Base-by-base conservation (phyloP, 441 rosid genomes). In the Erysimum cheiri region DNA sequence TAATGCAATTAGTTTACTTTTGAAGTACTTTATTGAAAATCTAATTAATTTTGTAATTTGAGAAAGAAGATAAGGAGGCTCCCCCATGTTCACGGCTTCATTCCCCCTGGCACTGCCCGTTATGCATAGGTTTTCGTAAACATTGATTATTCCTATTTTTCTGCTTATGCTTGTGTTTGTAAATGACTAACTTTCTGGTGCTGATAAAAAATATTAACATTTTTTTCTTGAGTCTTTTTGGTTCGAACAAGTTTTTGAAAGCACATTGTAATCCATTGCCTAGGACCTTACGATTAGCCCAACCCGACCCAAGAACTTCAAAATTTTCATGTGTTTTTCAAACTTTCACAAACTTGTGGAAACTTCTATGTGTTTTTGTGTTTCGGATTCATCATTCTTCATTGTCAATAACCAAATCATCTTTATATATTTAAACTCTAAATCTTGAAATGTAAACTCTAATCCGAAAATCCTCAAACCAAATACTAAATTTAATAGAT, bases 11-110 rank as follows among this genome's bases (percentile, higher is more conserved):
- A n/a, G n/a, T n/a, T 4, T 15, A 47, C 29, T 17, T n/a, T 33
- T 48, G 22, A 11, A 35, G 3, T 12, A 60, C 28, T 53, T 59
- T 19, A 53, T 8, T 14, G 9, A 32, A 33, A 5, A 41, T 31
- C 1, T 24, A 19, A 19, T 19, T 19, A 19, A 19, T 19, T 19
- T 19, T 19, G 22, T 19, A 19, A 19, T 19, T 19, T 19, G 22
- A 19, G 22, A 19, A 0, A n/a, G 22, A 19, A 36, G 72, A 50
- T 22, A 33, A 73, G 47, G 49, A 74, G 77, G 77, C 73, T 74
- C 67, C 73, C 61, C 73, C 77, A 60, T 52, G 73, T 74, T 74
- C 77, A 67, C 68, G 69, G n/a, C 63, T 52, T 60, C 68, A 60
- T 73, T 67, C 60, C 32, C 48, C n/a, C n/a, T 73, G 60, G 13